Conservation (phyloP, 768 basidiomycete genomes). For the Collybia nuda region DNA sequence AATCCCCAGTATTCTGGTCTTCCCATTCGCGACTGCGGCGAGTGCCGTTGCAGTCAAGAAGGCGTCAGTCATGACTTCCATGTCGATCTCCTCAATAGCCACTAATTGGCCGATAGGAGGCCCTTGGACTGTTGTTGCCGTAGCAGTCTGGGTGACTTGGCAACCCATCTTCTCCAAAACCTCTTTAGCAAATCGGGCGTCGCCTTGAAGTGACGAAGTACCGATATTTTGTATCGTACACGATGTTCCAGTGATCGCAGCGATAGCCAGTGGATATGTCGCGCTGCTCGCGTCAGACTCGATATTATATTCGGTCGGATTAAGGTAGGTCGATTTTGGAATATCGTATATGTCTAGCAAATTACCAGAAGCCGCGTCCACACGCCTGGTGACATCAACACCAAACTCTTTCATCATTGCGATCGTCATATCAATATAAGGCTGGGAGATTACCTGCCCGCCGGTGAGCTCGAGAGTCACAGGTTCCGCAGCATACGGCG, state of each 20-base stretch:
- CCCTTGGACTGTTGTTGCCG: conserved; percentile 89
- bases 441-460: conserved; percentile 96
- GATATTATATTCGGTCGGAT: conserved; percentile 82
- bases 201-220: conserved; percentile 89
- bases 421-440: conserved; percentile 99
- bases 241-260: conserved; percentile 94
- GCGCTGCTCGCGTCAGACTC: conserved; percentile 95
- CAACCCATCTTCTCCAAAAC: conserved; percentile 97
- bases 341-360: conserved; percentile 83
- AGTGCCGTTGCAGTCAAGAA: conserved; percentile 94
- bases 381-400: conserved; percentile 66
- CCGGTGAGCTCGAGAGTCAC: conserved; percentile 89
- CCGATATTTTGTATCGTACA: conserved; percentile 96
- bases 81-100: conserved; percentile 86
- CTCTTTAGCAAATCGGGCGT: conserved; percentile 91
- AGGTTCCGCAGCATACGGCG: conserved; percentile 86
- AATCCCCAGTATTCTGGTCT: conserved; percentile 88
- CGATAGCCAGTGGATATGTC: conserved; percentile 95
- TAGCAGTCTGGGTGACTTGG: conserved; percentile 80
- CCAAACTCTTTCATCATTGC: conserved; percentile 97
- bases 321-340: conserved; percentile 74
- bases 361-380: conserved; percentile 58
- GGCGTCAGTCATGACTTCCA: conserved; percentile 99
- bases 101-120: conserved; percentile 81
- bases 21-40: conserved; percentile 75